Conservation (phyloP, 2,329 filamentous ascomycete genomes). For the Lojkania enalia region DNA sequence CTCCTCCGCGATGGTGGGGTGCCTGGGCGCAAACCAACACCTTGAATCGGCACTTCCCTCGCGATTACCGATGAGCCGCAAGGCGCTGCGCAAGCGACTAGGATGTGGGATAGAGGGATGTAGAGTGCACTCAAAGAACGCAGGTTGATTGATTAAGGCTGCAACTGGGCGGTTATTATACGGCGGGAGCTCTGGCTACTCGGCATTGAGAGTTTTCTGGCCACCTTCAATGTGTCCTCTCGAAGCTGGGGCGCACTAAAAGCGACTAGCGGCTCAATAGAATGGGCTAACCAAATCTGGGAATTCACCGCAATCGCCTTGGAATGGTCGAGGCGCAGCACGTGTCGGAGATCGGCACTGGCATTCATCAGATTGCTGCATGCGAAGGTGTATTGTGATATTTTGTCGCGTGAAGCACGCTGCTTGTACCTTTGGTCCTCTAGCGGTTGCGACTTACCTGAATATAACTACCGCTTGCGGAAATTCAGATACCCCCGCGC, state of each 20-base stretch:
- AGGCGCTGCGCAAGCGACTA: background rate
- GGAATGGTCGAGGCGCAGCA: too few relatives aligned
- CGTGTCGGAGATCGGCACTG: too few relatives aligned
- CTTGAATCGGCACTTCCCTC: slow-evolving; percentile 7
- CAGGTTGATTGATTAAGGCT: background rate
- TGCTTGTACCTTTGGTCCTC: too few relatives aligned
- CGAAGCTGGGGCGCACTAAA: background rate
- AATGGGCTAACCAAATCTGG: background rate
- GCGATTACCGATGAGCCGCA: slow-evolving; percentile 5
- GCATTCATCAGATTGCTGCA: too few relatives aligned
- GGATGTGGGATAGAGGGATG: background rate
- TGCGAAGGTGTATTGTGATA: too few relatives aligned
- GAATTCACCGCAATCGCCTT: background rate
- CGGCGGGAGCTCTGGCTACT: background rate
- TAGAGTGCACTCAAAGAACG: background rate
- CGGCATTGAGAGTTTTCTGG: background rate
- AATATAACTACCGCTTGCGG: slow-evolving; percentile 18
- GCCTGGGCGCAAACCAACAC: slow-evolving; percentile 8
- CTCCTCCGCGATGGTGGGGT: slow-evolving; percentile 4
- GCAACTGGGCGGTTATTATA: slow-evolving; percentile 1
- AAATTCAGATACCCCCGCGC: slow-evolving; percentile 8
- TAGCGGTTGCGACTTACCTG: too few relatives aligned
- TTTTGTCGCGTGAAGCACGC: too few relatives aligned
- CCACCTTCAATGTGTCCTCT: slow-evolving; percentile 2
- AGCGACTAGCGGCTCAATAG: too few relatives aligned